Evolutionary conservation across 2,329 filamentous ascomycete species (phyloP), one percentile per base, ranked within the genome.

Genomic region (Fusarium euwallaceae): DNA sequence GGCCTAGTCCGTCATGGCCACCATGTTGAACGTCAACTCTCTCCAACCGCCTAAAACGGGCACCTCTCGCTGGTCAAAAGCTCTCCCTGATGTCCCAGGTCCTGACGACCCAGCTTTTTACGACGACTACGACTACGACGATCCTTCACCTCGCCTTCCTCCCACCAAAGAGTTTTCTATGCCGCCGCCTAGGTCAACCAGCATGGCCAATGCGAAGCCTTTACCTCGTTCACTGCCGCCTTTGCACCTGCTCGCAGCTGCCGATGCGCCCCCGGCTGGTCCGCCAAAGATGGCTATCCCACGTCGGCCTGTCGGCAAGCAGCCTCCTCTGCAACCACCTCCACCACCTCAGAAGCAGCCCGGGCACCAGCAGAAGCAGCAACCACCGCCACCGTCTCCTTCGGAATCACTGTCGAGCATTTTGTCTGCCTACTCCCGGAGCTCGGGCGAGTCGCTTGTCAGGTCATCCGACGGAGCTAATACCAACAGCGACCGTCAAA

Each of bases 21-120:
- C 73, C 73, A 79, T 75, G 77, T 61, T 78, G 53, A 76, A 70
- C 64, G 36, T 67, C 69, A 69, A 61, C 64, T 73, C 74, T 67
- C 74, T 79, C 63, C 72, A 78, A 67, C 77, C 73, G 66, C 78
- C 78, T 76, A 82, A 79, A 78, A 81, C 78, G 72, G 87, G 87
- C 76, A 82, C 84, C 64, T 90, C 88, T 76, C 88, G 88, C 80
- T 89, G 88, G 82, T 90, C 88, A 78, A 91, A 91, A 82, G 88
- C 88, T 37, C 82, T 91, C 73, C 89, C 88, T 37, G 83, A 84
- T 65, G 86, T 87, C 78, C 87, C 88, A 63, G 74, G 73, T 63
- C 75, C 71, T 63, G 66, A 69, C 59, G 65, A 77, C 63, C 70
- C 74, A 58, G 64, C 70, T 48, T 71, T 78, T 61, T 78, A 78